A percentile compares a stretch with the other conserved stretches of the same genome.
phyloP scores from a whole-genome alignment of 2,329 filamentous ascomycete species.

The Xylaria sp. region DNA sequence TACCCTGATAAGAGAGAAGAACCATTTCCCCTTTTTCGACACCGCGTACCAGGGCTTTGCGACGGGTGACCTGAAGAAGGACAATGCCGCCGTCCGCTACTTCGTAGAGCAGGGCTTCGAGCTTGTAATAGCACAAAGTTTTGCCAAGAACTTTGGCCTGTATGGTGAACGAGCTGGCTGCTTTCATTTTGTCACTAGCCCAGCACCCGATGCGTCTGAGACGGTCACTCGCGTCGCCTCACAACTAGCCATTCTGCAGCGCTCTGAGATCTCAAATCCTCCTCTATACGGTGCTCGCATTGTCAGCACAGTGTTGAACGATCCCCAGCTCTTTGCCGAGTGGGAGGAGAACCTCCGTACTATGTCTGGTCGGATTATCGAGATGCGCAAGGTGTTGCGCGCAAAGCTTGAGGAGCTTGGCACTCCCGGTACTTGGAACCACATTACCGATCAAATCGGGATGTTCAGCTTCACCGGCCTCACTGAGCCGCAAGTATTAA shows the following conservation, averaged over 20 bases:
- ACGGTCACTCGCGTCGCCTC: slow-evolving; percentile 72
- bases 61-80: slow-evolving; percentile 82
- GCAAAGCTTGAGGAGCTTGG: slow-evolving; percentile 80
- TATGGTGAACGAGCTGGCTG: slow-evolving; percentile 96
- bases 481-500: slow-evolving; percentile 72
- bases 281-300: slow-evolving; percentile 93
- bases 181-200: slow-evolving; percentile 88
- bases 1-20: slow-evolving; percentile 72
- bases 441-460: slow-evolving; percentile 98
- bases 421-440: slow-evolving; percentile 92
- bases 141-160: slow-evolving; percentile 97
- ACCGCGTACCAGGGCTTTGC: slow-evolving; percentile 98
- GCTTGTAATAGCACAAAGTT: slow-evolving; percentile 87
- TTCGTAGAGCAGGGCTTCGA: slow-evolving; percentile 93
- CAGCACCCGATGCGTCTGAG: slow-evolving; percentile 68
- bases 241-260: slow-evolving; percentile 92
- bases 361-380: slow-evolving; percentile 94
- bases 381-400: slow-evolving; percentile 82
- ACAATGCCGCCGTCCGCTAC: slow-evolving; percentile 92
- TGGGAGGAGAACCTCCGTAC: slow-evolving; percentile 92
- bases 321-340: slow-evolving; percentile 78
- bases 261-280: slow-evolving; percentile 96
- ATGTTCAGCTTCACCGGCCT: slow-evolving; percentile 98
- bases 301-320: slow-evolving; percentile 82
- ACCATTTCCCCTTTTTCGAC: slow-evolving; percentile 98